Evolutionary conservation across 805 yeast genomes (phyloP).

Genomic region (Wickerhamomyces ciferrii): DNA sequence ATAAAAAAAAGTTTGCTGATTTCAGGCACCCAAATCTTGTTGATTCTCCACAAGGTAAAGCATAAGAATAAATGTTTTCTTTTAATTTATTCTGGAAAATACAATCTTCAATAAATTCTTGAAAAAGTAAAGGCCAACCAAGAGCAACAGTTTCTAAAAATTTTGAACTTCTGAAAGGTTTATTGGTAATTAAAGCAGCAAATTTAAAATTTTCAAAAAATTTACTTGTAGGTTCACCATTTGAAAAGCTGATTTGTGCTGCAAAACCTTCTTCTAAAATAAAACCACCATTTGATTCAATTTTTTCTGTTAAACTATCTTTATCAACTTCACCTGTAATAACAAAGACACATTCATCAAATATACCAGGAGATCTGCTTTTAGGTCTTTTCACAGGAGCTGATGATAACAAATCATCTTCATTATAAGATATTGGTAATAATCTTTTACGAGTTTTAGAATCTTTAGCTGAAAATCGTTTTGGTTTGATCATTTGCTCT

Average conservation of each 20-base stretch:
- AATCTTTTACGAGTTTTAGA: slow-evolving; percentile 6
- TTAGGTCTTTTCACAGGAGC: slow-evolving; percentile 1
- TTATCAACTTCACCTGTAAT: slow-evolving; percentile 31
- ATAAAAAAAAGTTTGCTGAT: slow-evolving; percentile 44
- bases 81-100: slow-evolving; percentile 24
- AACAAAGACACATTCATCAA: slow-evolving; percentile 32
- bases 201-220: slow-evolving; percentile 32
- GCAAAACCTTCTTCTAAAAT: slow-evolving; percentile 30
- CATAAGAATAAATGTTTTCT: slow-evolving; percentile 43
- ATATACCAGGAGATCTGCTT: slow-evolving; percentile 11
- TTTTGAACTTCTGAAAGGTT: slow-evolving; percentile 61
- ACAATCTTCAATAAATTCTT: slow-evolving; percentile 49
- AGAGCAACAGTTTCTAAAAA: slow-evolving; percentile 72
- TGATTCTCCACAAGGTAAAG: slow-evolving; percentile 73
- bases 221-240: slow-evolving; percentile 3
- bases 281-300: slow-evolving; percentile 39
- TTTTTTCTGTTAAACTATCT: slow-evolving; percentile 26
- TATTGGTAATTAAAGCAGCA: slow-evolving; percentile 54
- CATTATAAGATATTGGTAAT: slow-evolving; percentile 7
- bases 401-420: slow-evolving; percentile 3
- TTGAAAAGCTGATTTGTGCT: slow-evolving; percentile 15
- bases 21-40: slow-evolving; percentile 33
- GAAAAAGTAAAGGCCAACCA: slow-evolving; percentile 82
- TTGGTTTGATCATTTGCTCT: slow-evolving; percentile 8
- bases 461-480: slow-evolving; percentile 8